Base-by-base conservation (phyloP, 371 early-diverging fungal genomes). In the Haplosporangium sp. region DNA sequence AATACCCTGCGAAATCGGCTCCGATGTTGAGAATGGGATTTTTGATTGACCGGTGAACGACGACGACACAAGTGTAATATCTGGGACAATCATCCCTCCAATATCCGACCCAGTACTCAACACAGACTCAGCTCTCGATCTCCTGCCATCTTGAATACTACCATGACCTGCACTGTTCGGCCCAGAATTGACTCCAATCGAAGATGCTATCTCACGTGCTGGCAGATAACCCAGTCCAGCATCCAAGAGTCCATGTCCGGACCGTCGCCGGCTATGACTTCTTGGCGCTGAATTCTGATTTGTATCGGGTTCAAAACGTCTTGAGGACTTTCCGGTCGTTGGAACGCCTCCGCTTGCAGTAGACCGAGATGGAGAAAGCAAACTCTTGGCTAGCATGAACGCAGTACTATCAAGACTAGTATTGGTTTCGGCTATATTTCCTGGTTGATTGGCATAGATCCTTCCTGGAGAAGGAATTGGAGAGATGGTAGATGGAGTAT, bases 401-500 rank as follows among this genome's bases (percentile, higher is more conserved):
- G 58, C 68, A 10, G 74, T 57, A 10, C 64, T 61, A 3, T 78
- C 79, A 10, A 78, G 68, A 47, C 79, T 71, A 11, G 79, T 68
- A 34, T 71, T 78, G 3, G 63, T 71, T 20, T 78, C 77, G 9
- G 65, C 62, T 2, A 27, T 17, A 57, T 20, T 63, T 0, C 74
- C 67, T 20, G 38, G 53, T n/a, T 78, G 79, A 15, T 59, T 63
- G 20, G 66, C 45, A 40, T 63, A 74, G 35, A 81, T 50, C 37
- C 82, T 59, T 20, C 82, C 70, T 2, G 82, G 82, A 0, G 82
- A 81, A 7, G 82, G 82, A 35, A 81, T 81, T 9, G 82, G 82
- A 3, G 82, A 81, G 48, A 81, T 81, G 3, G 82, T 81, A 2
- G 82, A 81, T n/a, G 82, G 82, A 17, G 82, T 81, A 20, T 81